These are phyloP conservation scores for Fonsecaea nubica DNA, from an alignment of 2,329 filamentous ascomycete species.

Conservation along the genomic window DNA sequence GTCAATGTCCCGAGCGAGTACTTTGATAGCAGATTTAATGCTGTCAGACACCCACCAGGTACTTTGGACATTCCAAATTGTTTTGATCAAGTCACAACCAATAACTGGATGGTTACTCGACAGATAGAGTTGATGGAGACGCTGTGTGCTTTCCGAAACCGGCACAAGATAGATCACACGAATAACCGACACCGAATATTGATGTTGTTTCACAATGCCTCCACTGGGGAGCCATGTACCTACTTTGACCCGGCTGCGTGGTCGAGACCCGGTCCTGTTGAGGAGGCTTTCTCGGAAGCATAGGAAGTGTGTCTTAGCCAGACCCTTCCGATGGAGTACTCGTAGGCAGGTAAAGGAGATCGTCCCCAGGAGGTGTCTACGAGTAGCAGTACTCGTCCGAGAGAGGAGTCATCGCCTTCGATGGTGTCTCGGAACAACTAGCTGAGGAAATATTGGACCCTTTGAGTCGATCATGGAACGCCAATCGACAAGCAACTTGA, in stretches of 20 bases:
- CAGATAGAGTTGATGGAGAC: not conserved
- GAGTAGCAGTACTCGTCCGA: no score
- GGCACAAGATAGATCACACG: slow-evolving; percentile 18
- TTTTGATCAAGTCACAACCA: slow-evolving; percentile 7
- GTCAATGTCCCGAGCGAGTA: slow-evolving; percentile 16
- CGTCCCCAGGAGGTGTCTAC: not conserved
- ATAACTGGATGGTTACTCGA: not conserved
- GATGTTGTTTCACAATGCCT: slow-evolving; percentile 28
- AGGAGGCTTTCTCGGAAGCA: not conserved
- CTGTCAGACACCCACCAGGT: slow-evolving; percentile 14
- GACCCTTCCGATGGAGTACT: not conserved
- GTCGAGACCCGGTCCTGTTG: slow-evolving; percentile 4
- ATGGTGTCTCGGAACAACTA: not conserved
- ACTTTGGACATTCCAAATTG: slow-evolving; percentile 28
- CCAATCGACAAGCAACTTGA: slow-evolving; percentile 11
- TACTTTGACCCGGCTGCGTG: slow-evolving; percentile 11
- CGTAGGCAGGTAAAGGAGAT: not conserved
- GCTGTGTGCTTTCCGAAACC: slow-evolving; percentile 21
- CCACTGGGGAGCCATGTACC: slow-evolving; percentile 12
- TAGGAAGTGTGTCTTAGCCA: not conserved
- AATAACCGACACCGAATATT: slow-evolving; percentile 24
- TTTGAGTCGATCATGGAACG: slow-evolving; percentile 10
- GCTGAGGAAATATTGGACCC: slow-evolving; percentile 4
- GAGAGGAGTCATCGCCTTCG: not conserved
- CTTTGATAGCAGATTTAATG: slow-evolving; percentile 21